phyloP scores from a whole-genome alignment of 2,329 filamentous ascomycete species.

The Dothiorella sarmentorum region DNA sequence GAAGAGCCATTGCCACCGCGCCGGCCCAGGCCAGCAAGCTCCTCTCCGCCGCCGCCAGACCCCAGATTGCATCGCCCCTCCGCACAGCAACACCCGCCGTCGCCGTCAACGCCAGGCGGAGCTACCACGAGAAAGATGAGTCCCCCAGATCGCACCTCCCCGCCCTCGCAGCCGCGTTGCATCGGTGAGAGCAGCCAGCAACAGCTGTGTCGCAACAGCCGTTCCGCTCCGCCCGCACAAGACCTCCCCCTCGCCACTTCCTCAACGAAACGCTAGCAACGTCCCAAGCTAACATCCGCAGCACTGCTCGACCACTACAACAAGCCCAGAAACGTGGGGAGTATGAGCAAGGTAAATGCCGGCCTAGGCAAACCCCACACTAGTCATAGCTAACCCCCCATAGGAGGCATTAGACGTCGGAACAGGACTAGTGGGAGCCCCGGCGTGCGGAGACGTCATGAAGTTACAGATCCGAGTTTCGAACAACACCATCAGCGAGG shows the following conservation, averaged over 20 bases:
- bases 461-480: conserved; percentile 89
- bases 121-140: conserved; percentile 66
- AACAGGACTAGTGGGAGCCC: conserved; percentile 86
- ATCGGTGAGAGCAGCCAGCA: neutral
- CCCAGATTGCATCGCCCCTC: conserved; percentile 47
- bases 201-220: neutral
- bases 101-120: conserved; percentile 41
- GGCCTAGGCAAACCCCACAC: too few relatives aligned
- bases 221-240: neutral
- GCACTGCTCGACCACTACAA: conserved; percentile 75
- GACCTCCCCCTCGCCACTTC: neutral
- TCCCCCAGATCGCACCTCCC: conserved; percentile 23
- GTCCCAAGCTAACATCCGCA: conserved; percentile 39
- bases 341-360: conserved; percentile 78
- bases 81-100: conserved; percentile 42
- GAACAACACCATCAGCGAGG: conserved; percentile 89
- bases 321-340: conserved; percentile 73
- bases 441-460: conserved; percentile 90
- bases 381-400: too few relatives aligned
- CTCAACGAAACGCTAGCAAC: neutral
- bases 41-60: conserved; percentile 47
- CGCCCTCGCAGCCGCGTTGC: neutral
- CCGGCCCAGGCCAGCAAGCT: conserved; percentile 52
- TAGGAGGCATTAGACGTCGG: conserved; percentile 77
- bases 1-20: conserved; percentile 52